Base-by-base conservation (phyloP, 805 yeast genomes). In the Hanseniaspora mollemarum region DNA sequence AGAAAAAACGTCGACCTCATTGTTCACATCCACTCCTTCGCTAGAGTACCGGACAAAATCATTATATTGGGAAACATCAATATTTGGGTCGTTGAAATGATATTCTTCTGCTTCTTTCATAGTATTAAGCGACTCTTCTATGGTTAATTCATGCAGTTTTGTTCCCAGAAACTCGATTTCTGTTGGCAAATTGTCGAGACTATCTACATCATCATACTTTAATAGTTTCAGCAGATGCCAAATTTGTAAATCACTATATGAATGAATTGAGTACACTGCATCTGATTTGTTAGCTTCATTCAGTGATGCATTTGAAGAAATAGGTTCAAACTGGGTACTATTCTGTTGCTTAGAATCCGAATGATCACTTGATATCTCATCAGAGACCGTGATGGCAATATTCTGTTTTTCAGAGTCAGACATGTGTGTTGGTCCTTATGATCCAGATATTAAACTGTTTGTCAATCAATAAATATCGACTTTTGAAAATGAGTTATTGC, bases 41-140 rank as follows among this genome's bases (percentile, higher is more conserved):
- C 60, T 49, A 4, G 61, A 54, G 7, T 69, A 59, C 10, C 52
- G 50, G 46, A 58, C 49, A 41, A 73, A 62, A 46, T 66, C 65
- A 4, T 61, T 62, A 55, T 67, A 67, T 37, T 69, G 71, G 2
- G 57, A 60, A 2, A 50, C 55, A 12, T 74, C 71, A 53, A 76
- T 67, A 57, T 75, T 75, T 33, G 71, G 70, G 58, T 77, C 82
- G 46, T 67, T 71, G 5, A 56, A 57, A 55, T 75, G 78, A 16
- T 70, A 67, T 0, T 57, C 66, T 3, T 70, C 54, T 4, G 74
- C 70, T 16, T 65, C 62, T 29, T 61, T 57, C 42, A 78, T 59
- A 37, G 74, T 67, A 9, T 62, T 64, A 1, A 68, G 35, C 0
- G 77, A 69, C 36, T 72, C 74, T 1, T 65, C 69, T 10, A 63